Base-by-base conservation (phyloP, 352 stramenopile species). In the Globisporangium okanoganense region DNA sequence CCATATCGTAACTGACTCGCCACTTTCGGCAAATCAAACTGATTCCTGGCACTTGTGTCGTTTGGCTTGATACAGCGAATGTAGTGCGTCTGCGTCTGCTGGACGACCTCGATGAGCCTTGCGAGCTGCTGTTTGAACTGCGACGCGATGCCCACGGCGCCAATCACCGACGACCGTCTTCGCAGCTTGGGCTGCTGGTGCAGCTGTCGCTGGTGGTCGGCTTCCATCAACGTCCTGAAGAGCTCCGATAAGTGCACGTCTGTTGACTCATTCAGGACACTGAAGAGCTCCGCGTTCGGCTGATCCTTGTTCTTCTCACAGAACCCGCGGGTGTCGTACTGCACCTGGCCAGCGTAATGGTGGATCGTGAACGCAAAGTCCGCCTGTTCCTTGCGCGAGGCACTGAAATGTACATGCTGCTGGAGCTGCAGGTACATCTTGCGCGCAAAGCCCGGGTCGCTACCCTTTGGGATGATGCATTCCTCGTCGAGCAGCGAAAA, bases 1-100 rank as follows among this genome's bases (percentile, higher is more conserved):
- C 86, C 87, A 53, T 94, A 95, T 4, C 84, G 72, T 24, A 96
- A 64, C 67, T 96, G 87, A 31, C 69, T 79, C 10, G 87, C 81
- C 3, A 96, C 78, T 49, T 92, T 90, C 16, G 49, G 49, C 54
- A 79, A 71, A 20, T 96, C 82, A 69, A 99, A 99, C n/a, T 84
- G 70, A 48, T 91, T 80, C 3, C 90, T 73, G 13, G 78, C 77
- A 62, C 98, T 96, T 41, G 85, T 73, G 67, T 99, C 94, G 68
- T 99, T 99, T 20, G 97, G 97, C 75, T 99, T 99, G 48, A 99
- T 90, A 70, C 97, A 99, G 31, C 97, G 92, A 66, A 99, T 97
- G 72, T 99, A 99, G 72, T 99, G 97, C 33, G 96, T 97, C 55
- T 96, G 76, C 5, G 96, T 99, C 55, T 88, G 77, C 29, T 98